Conservation (phyloP, 2,329 filamentous ascomycete species). For the Exophiala sideris region DNA sequence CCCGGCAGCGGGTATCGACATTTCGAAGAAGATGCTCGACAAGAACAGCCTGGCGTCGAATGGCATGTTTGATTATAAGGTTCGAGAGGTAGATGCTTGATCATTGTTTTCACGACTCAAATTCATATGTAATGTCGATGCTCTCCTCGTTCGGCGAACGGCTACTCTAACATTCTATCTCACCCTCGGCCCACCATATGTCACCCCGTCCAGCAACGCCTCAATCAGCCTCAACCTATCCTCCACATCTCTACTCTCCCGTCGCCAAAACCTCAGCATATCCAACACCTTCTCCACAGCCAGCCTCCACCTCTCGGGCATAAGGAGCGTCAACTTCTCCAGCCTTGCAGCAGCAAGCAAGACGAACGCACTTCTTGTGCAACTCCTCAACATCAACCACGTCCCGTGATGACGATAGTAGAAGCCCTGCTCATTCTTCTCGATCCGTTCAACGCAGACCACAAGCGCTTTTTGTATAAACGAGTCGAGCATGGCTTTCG, state of each 20-base stretch:
- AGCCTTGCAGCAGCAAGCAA: conserved; percentile 31
- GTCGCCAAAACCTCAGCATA: conserved; percentile 32
- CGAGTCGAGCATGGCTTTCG: conserved; percentile 24
- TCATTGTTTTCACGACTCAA: background rate
- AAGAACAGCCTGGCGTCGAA: conserved; percentile 54
- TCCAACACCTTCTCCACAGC: conserved; percentile 29
- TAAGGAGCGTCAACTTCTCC: conserved; percentile 37
- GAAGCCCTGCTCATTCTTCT: conserved; percentile 35
- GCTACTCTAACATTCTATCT: background rate
- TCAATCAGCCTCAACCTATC: conserved; percentile 29
- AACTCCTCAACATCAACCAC: conserved; percentile 36
- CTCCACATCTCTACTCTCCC: conserved; percentile 29
- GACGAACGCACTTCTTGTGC: conserved; percentile 33
- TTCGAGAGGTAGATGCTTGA: conserved; percentile 27
- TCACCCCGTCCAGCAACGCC: conserved; percentile 13
- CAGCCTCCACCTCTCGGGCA: conserved; percentile 29
- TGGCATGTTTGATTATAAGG: conserved; percentile 49
- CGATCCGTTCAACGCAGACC: conserved; percentile 34
- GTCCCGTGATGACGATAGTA: conserved; percentile 35
- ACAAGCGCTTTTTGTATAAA: conserved; percentile 32
- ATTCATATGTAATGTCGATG: background rate
- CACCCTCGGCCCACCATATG: conserved; percentile 2
- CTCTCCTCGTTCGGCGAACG: no score
- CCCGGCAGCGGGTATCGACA: conserved; percentile 59
- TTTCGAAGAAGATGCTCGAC: conserved; percentile 50